Evolutionary conservation across 768 basidiomycete species (phyloP).

Genomic region (Pleurotus tuoliensis): DNA sequence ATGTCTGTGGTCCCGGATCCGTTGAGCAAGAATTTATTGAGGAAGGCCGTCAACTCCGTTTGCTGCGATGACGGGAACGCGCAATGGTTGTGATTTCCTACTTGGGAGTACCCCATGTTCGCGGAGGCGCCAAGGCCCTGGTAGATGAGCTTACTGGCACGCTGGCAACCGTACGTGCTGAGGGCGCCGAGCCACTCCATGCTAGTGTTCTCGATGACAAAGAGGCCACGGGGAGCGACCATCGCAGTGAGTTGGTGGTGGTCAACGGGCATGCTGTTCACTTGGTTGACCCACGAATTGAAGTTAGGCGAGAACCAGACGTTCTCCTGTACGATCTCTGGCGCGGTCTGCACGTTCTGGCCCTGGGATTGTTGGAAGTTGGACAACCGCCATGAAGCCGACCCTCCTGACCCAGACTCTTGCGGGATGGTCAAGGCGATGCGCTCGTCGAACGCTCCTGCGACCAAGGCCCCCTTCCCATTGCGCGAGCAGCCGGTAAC

Average conservation of each 20-base stretch:
- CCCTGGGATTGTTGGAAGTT: constrained; percentile 30
- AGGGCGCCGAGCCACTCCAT: constrained; percentile 54
- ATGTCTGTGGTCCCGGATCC: constrained; percentile 45
- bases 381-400: constrained; percentile 58
- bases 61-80: constrained; percentile 46
- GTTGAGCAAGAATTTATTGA: constrained; percentile 51
- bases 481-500: constrained; percentile 60
- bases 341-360: constrained; percentile 39
- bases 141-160: constrained; percentile 45
- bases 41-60: constrained; percentile 45
- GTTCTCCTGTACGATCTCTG: constrained; percentile 57
- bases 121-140: constrained; percentile 44
- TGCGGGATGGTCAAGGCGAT: constrained; percentile 60
- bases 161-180: constrained; percentile 47
- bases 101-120: constrained; percentile 49
- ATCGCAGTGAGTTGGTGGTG: constrained; percentile 55
- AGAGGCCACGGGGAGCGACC: constrained; percentile 50
- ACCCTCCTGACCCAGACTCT: constrained; percentile 60
- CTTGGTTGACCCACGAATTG: constrained; percentile 39
- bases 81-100: constrained; percentile 54
- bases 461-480: constrained; percentile 58
- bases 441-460: constrained; percentile 55
- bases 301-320: constrained; percentile 57
- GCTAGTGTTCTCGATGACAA: constrained; percentile 53
- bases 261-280: constrained; percentile 50